These are phyloP conservation scores for Phylloporus rhodoxanthus DNA, from an alignment of 768 basidiomycete species.

Conservation along the genomic window DNA sequence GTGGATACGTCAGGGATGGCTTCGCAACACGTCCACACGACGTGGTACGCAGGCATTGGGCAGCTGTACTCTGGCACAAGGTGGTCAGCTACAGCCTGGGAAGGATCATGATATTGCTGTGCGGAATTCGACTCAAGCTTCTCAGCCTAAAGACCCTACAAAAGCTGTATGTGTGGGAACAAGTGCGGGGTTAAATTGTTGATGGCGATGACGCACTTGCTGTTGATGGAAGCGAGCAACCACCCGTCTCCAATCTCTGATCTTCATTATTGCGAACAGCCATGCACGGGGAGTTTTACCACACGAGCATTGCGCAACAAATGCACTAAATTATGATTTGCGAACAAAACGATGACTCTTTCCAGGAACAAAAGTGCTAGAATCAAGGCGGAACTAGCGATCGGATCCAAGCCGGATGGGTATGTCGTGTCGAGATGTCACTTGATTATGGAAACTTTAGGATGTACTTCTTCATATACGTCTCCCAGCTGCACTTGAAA, in stretches of 20 bases:
- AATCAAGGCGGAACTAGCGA: constrained; percentile 1
- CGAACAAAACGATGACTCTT: constrained; percentile 18
- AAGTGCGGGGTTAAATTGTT: constrained; percentile 1
- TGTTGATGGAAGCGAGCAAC: constrained; percentile 6
- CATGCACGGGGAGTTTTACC: constrained; percentile 1
- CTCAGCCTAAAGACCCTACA: neutral
- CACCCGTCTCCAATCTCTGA: constrained; percentile 2
- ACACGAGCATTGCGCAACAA: neutral
- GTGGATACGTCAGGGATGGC: neutral
- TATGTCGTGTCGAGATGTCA: neutral
- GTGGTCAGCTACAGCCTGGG: neutral
- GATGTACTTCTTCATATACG: constrained; percentile 55
- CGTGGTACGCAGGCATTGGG: neutral
- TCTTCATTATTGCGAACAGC: neutral
- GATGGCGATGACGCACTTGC: constrained; percentile 1
- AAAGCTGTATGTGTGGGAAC: constrained; percentile 1
- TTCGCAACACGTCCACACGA: neutral
- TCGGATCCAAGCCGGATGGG: neutral
- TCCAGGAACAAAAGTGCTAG: constrained; percentile 4
- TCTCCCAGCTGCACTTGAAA: constrained; percentile 56
- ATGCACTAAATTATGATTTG: constrained; percentile 5
- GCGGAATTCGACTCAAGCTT: neutral
- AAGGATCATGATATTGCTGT: neutral
- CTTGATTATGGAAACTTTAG: constrained; percentile 51
- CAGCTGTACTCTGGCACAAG: neutral